These are phyloP conservation scores for Trichoderma koningii DNA, from an alignment of 2,329 filamentous ascomycete genomes.

Conservation along the genomic window DNA sequence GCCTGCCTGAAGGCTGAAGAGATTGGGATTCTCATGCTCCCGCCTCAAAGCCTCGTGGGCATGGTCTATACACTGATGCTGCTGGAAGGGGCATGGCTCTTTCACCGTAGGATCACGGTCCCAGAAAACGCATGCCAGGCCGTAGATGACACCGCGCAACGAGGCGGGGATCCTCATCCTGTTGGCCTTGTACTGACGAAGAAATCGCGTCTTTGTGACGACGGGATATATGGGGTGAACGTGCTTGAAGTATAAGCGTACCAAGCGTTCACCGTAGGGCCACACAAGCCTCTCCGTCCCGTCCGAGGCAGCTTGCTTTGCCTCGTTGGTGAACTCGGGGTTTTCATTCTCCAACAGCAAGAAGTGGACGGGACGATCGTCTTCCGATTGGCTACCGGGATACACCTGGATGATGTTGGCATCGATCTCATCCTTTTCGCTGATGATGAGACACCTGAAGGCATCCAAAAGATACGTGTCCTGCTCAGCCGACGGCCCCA, in stretches of 20 bases:
- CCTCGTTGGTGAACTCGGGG: conserved; percentile 45
- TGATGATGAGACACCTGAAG: conserved; percentile 50
- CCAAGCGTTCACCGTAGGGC: conserved; percentile 44
- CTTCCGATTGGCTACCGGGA: conserved; percentile 38
- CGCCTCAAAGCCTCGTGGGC: conserved; percentile 47
- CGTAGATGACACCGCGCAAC: conserved; percentile 49
- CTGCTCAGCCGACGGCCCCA: conserved; percentile 50
- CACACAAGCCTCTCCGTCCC: conserved; percentile 47
- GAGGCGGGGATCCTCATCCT: conserved; percentile 47
- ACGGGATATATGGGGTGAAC: conserved; percentile 49
- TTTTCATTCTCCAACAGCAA: conserved; percentile 49
- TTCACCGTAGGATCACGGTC: conserved; percentile 39
- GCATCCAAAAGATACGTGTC: conserved; percentile 50
- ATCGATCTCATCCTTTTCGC: conserved; percentile 48
- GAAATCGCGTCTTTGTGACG: conserved; percentile 48
- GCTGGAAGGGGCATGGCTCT: conserved; percentile 41
- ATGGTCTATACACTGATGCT: conserved; percentile 46
- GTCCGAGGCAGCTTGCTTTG: conserved; percentile 44
- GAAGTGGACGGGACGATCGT: conserved; percentile 49
- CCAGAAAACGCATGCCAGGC: conserved; percentile 48
- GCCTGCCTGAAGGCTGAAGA: conserved; percentile 51
- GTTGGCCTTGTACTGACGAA: conserved; percentile 43
- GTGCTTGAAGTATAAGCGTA: conserved; percentile 50
- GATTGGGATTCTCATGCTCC: conserved; percentile 50
- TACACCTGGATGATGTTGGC: conserved; percentile 49